Base-by-base conservation (phyloP, 305 asterid species). In the Fraxinus xanthoxyloides region DNA sequence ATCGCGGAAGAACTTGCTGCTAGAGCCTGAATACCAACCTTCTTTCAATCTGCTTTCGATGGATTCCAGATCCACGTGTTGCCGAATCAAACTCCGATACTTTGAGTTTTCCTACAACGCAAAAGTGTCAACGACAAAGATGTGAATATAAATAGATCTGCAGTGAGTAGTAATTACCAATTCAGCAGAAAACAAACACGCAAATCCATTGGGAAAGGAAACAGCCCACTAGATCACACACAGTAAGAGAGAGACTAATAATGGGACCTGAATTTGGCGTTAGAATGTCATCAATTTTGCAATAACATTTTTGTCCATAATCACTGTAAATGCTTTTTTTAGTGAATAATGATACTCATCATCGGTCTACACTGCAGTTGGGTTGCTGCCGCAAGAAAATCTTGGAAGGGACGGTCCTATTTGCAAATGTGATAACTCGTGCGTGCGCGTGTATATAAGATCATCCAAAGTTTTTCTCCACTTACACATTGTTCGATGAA, bases 1-100 rank as follows among this genome's bases (percentile, higher is more conserved):
- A 83, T 93, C 97, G 4, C 97, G 95, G 74, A 85, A 93, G 84
- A 93, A 93, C 85, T 89, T 89, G 87, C 74, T 79, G 24, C 61
- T 70, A 83, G 92, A 88, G 46, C 84, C 86, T 1, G 76, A 46
- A 54, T 93, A 93, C 74, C 83, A 84, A n/a, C 93, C 95, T 79
- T 90, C 86, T 84, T 89, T 88, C 85, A 91, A 56, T 87, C 93
- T 86, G 2, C 85, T 82, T 70, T 87, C 92, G 0, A 93, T 76
- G 32, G 87, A 87, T 56, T 87, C 92, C 1, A 93, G 86, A 85
- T 91, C 97, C 1, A 91, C 77, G 79, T 93, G 95, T 69, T 88
- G 92, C 34, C 85, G 88, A 73, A 91, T 81, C 83, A 89, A 34
- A 87, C 85, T 88, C 80, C 84, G 86, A 46, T 91, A 93, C 51